Evolutionary conservation across 805 yeast species (phyloP).

Genomic region (Nakazawaea molendinolei): DNA sequence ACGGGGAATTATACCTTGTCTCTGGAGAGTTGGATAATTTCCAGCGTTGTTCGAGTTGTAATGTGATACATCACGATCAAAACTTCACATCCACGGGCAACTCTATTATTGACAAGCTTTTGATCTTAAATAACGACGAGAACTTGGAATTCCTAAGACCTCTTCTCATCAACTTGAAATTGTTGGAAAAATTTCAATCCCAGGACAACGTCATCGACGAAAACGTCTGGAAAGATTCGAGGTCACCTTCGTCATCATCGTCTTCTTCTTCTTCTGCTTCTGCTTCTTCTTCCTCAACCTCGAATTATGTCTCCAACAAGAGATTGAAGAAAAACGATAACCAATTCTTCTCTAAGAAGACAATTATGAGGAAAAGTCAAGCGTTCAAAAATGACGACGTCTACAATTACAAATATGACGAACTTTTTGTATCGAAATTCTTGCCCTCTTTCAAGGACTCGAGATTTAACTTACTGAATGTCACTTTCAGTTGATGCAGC

Average conservation of each 20-base stretch:
- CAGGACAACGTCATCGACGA: conserved; percentile 1
- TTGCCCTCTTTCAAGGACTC: neutral
- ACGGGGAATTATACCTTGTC: conserved; percentile 26
- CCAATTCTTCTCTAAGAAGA: too few relatives aligned
- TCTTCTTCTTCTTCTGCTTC: too few relatives aligned
- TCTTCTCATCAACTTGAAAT: conserved; percentile 4
- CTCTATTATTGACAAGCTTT: conserved; percentile 9
- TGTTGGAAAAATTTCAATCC: too few relatives aligned
- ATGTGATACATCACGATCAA: neutral
- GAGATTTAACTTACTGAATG: too few relatives aligned
- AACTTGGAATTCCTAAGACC: neutral
- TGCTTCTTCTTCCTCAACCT: too few relatives aligned
- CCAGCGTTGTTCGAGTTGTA: conserved; percentile 6
- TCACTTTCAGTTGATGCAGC: neutral
- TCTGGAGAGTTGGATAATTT: conserved; percentile 26
- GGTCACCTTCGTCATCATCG: too few relatives aligned
- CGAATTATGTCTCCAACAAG: too few relatives aligned
- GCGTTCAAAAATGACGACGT: neutral
- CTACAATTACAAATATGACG: conserved; percentile 5
- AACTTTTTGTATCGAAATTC: conserved; percentile 5
- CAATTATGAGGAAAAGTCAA: too few relatives aligned
- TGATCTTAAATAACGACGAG: neutral
- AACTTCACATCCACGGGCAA: conserved; percentile 3
- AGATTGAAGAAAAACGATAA: conserved; percentile 6
- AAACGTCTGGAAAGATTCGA: conserved; percentile 5